Percentiles rank a stretch among this genome's conserved stretches.
phyloP scores from a whole-genome alignment of 257 asterid genomes.

The Forsythia suspensa region DNA sequence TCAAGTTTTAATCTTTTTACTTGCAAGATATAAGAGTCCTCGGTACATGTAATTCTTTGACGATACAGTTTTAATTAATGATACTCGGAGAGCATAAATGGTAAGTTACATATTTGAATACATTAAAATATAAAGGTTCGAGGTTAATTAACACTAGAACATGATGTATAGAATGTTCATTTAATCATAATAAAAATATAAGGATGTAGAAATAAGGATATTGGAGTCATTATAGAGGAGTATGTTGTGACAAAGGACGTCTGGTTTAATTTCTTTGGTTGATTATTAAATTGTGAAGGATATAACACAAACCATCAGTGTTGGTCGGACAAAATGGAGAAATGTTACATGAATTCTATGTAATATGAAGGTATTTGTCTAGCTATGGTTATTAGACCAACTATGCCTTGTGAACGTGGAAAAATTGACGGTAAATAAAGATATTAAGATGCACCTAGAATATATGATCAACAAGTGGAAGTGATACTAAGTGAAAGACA shows the following conservation, averaged over 20 bases:
- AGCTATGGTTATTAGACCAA: neutral
- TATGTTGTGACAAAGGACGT: neutral
- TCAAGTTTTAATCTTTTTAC: neutral
- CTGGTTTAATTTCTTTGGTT: neutral
- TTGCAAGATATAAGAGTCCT: neutral
- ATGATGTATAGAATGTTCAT: neutral
- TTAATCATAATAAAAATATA: neutral
- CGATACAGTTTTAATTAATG: neutral
- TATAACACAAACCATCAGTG: neutral
- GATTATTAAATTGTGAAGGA: neutral
- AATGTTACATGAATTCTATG: neutral
- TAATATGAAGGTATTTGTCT: neutral
- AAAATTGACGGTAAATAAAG: neutral
- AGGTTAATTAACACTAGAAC: neutral
- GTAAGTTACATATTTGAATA: neutral
- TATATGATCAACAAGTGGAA: neutral
- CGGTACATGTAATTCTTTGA: neutral
- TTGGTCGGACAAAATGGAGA: neutral
- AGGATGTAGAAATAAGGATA: too few species aligned
- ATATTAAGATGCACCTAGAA: too few species aligned
- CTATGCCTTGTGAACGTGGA: neutral
- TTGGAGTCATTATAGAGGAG: neutral
- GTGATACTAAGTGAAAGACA: too few species aligned
- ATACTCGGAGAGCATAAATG: neutral
- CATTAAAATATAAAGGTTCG: neutral